These are phyloP conservation scores for Rosa rugosa DNA, from an alignment of 306 rosid species.

Conservation along the genomic window DNA sequence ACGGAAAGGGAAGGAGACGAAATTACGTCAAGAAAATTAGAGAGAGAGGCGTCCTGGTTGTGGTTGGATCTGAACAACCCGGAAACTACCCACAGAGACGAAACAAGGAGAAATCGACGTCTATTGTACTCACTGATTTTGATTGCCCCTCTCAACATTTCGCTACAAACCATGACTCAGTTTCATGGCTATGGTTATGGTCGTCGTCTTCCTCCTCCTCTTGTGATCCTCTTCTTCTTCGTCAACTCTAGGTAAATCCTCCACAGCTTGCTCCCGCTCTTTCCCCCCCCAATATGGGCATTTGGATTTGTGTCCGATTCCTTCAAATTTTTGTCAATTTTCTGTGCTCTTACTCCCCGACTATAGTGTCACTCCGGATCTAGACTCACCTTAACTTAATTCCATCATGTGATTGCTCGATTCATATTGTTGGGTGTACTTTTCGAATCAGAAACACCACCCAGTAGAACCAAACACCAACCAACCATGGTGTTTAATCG, in stretches of 20 bases:
- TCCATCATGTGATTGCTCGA: neutral
- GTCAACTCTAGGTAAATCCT: neutral
- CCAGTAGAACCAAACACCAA: neutral
- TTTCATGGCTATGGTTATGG: neutral
- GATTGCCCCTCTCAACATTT: neutral
- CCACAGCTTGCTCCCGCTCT: neutral
- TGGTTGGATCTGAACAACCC: slow-evolving; percentile 18
- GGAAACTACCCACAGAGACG: neutral
- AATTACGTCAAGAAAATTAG: neutral
- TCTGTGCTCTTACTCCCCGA: slow-evolving; percentile 2
- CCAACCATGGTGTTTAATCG: slow-evolving; percentile 54
- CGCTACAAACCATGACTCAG: neutral
- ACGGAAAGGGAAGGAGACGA: neutral
- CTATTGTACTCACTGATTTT: neutral
- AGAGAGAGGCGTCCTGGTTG: neutral
- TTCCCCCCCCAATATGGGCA: neutral
- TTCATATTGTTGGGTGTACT: slow-evolving; percentile 12
- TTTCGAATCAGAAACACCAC: neutral
- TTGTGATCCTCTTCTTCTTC: neutral
- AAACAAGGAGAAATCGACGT: neutral
- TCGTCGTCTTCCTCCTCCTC: neutral
- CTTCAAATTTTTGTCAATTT: neutral
- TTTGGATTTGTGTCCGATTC: neutral
- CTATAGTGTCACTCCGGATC: slow-evolving; percentile 20
- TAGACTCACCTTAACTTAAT: neutral